phyloP scores from a whole-genome alignment of 2,329 filamentous ascomycete genomes.

The Drechslerella coelobrocha region DNA sequence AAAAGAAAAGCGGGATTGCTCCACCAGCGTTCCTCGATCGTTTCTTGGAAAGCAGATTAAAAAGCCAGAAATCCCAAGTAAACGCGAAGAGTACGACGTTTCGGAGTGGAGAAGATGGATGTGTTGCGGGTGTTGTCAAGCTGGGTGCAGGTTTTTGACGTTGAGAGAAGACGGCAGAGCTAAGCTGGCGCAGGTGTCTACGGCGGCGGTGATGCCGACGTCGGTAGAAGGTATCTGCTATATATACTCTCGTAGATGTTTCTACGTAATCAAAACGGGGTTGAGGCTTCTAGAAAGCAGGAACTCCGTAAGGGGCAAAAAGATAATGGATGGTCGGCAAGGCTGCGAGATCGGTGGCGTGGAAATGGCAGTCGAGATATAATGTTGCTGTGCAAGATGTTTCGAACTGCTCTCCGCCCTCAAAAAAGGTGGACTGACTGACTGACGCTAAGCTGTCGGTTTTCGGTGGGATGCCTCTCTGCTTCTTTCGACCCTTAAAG shows the following conservation, averaged over 20 bases:
- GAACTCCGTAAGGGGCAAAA: slow-evolving; percentile 4
- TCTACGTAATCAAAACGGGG: background rate
- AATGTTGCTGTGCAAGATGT: background rate
- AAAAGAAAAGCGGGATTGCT: slow-evolving; percentile 1
- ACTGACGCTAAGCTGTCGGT: no score
- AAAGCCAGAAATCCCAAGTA: no score
- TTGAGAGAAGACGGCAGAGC: no score
- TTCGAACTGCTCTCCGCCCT: background rate
- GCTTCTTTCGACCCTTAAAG: background rate
- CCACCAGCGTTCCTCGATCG: slow-evolving; percentile 1
- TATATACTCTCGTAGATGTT: background rate
- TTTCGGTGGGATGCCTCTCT: background rate
- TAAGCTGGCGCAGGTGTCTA: no score
- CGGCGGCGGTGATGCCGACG: no score
- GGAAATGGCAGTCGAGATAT: background rate
- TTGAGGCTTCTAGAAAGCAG: slow-evolving; percentile 6
- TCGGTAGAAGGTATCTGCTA: background rate
- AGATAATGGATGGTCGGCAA: slow-evolving; percentile 1
- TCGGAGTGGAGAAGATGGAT: slow-evolving; percentile 13
- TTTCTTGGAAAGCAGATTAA: background rate
- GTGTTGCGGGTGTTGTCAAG: slow-evolving; percentile 31
- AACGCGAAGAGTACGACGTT: no score
- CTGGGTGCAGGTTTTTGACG: background rate
- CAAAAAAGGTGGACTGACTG: background rate
- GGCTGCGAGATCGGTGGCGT: background rate